Evolutionary conservation across 176 grass and related monocot genomes (phyloP), one percentile per base, ranked within the genome.

Genomic region (Echinochloa phyllopogon): DNA sequence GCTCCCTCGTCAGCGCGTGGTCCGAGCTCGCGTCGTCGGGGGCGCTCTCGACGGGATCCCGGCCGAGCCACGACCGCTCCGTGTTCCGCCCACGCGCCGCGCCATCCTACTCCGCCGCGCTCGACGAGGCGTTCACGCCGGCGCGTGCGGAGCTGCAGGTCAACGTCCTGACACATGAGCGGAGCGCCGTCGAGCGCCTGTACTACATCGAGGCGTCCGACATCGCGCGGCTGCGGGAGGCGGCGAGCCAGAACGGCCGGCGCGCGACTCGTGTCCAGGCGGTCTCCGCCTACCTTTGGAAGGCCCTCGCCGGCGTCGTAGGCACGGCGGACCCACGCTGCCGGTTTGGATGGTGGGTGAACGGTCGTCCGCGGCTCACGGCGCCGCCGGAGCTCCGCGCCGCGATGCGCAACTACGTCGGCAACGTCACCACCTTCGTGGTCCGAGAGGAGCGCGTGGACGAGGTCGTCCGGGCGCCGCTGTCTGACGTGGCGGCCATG

Each of bases 41-140:
- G 13, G 6, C 29, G 51, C 76, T 90, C 57, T 27, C 43, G 23
- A 50, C 11, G 16, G 63, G 36, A 0, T 5, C 29, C 2, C 6
- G 10, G 12, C 91, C 84, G 6, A 74, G 48, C 76, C 91, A 90
- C 20, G 84, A 93, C 36, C 72, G 91, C 14, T 87, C 87, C 1
- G 40, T 87, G 18, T 84, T 89, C 80, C 69, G 47, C 8, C 84
- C 87, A 0, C 77, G 67, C 33, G 65, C 45, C 6, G 29, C 83
- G 5, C 86, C 73, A 24, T 21, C 48, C 4, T 86, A 86, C 62
- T 6, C 49, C 24, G 48, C 87, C 47, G 18, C 24, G 11, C 21
- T 89, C 4, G 60, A 80, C 6, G 33, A 72, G 63, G 61, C 65
- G 18, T 85, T 86, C 66, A 79, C 67, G 33, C 40, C 69, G 10